Percentiles rank a stretch among this genome's conserved stretches.
Evolutionary conservation across 805 yeast species (phyloP).

Genomic region (Wickerhamiella bombiphila): DNA sequence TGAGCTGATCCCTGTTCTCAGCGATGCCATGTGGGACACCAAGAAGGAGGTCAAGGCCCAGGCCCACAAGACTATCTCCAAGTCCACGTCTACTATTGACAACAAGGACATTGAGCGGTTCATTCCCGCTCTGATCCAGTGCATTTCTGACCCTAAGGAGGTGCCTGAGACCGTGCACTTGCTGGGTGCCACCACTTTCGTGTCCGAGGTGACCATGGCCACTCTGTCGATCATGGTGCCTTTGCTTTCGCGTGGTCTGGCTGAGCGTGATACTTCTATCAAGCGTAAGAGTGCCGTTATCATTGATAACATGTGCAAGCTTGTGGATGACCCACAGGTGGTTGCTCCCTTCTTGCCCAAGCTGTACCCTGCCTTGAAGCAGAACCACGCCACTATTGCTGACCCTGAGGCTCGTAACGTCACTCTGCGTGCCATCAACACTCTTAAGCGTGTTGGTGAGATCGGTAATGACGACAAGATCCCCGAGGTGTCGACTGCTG

Average conservation of each 20-base stretch:
- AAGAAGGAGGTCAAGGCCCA: conserved; percentile 94
- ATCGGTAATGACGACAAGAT: conserved; percentile 76
- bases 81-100: conserved; percentile 93
- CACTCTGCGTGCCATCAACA: conserved; percentile 90
- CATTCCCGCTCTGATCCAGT: conserved; percentile 92
- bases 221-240: conserved; percentile 99
- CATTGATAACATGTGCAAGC: conserved; percentile 99
- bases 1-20: conserved; percentile 93
- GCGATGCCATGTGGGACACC: conserved; percentile 99
- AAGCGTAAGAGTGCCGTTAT: conserved; percentile 99
- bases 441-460: conserved; percentile 98
- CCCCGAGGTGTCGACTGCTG: conserved; percentile 98
- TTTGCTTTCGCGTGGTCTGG: conserved; percentile 96
- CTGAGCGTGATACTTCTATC: conserved; percentile 98
- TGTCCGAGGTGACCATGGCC: conserved; percentile 98
- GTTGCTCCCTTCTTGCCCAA: conserved; percentile 98
- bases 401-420: conserved; percentile 99
- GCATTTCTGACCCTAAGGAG: conserved; percentile 92
- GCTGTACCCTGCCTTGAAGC: conserved; percentile 90
- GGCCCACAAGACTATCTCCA: conserved; percentile 90
- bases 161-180: conserved; percentile 98
- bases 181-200: conserved; percentile 99
- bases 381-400: conserved; percentile 91
- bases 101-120: conserved; percentile 99
- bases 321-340: conserved; percentile 99